These are phyloP conservation scores for Amylostereum chailletii DNA, from an alignment of 1,284 basidiomycete species.

Conservation along the genomic window DNA sequence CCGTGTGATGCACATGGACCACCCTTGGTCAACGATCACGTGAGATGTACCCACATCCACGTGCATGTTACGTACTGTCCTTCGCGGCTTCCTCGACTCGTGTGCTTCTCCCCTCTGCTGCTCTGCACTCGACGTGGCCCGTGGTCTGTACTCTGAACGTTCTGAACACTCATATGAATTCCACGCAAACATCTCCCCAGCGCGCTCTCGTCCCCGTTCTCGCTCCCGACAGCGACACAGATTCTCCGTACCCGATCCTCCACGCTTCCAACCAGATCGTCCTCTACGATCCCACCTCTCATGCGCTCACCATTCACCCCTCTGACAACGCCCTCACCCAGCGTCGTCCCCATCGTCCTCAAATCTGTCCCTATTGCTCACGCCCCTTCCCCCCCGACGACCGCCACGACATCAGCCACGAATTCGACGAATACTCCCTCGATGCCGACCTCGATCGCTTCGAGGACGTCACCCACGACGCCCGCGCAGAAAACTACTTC, in stretches of 20 bases:
- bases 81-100: too few relatives aligned
- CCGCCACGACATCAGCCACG: constrained; percentile 20
- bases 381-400: constrained; percentile 34
- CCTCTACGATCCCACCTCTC: constrained; percentile 80
- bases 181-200: too few relatives aligned
- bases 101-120: too few relatives aligned
- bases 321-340: not conserved
- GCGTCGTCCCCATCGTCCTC: constrained; percentile 23
- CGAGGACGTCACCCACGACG: constrained; percentile 17
- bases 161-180: too few relatives aligned
- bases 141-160: too few relatives aligned
- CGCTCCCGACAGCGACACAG: constrained; percentile 3
- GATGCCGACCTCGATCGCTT: constrained; percentile 11
- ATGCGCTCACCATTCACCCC: constrained; percentile 64
- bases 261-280: constrained; percentile 81
- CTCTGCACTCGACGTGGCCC: too few relatives aligned
- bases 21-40: too few relatives aligned
- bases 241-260: constrained; percentile 39
- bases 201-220: not conserved
- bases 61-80: too few relatives aligned
- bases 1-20: too few relatives aligned
- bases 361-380: constrained; percentile 65
- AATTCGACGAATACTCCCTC: constrained; percentile 14
- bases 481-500: constrained; percentile 65
- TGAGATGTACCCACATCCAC: too few relatives aligned